phyloP scores from a whole-genome alignment of 2,329 filamentous ascomycete genomes.

The Fusarium subglutinans region DNA sequence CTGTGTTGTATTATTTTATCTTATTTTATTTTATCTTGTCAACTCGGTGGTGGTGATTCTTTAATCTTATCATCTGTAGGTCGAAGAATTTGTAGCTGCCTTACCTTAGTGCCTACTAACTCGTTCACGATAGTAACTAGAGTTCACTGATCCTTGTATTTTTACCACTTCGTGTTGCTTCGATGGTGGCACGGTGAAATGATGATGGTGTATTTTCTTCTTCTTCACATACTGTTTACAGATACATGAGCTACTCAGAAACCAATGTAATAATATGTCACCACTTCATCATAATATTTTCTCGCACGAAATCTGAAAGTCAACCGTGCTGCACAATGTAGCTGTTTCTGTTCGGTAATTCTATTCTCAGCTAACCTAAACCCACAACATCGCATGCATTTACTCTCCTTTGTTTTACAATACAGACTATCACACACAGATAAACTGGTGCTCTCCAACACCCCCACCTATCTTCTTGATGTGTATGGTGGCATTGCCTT shows the following conservation, averaged over 20 bases:
- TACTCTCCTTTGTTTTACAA: not conserved
- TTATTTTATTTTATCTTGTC: not conserved
- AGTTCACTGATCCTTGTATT: not conserved
- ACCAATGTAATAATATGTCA: not conserved
- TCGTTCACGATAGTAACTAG: not conserved
- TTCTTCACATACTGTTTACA: not conserved
- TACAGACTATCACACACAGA: not conserved
- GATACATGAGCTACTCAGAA: not conserved
- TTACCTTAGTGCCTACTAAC: too few relatives aligned
- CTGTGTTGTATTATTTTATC: not conserved
- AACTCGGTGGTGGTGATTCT: not conserved
- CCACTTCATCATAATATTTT: constrained; percentile 2
- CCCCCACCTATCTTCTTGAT: not conserved
- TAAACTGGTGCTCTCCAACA: not conserved
- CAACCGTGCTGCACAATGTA: not conserved
- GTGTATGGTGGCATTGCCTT: not conserved
- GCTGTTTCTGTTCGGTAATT: not conserved
- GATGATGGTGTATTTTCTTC: not conserved
- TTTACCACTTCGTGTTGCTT: not conserved
- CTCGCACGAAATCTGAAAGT: not conserved
- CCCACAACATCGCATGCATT: not conserved
- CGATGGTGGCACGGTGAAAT: not conserved
- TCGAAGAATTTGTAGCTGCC: not conserved
- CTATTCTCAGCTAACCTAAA: not conserved
- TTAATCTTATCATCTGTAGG: not conserved